Percentiles rank a stretch among this genome's conserved stretches.
Conservation (phyloP, 352 stramenopile species). For the Phytophthora sp. region DNA sequence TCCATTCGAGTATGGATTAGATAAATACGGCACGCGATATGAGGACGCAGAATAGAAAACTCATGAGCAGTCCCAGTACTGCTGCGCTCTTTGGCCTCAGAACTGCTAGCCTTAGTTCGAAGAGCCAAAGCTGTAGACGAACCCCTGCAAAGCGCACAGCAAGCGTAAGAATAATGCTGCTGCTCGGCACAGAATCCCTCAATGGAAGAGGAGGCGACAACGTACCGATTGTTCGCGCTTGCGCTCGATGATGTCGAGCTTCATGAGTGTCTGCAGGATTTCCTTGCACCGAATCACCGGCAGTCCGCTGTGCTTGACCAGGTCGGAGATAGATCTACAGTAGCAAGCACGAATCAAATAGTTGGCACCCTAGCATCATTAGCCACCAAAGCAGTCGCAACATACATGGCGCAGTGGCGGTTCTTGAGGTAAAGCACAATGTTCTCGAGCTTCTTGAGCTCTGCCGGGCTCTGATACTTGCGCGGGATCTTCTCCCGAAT, state of each 20-base stretch:
- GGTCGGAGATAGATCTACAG: conserved; percentile 76
- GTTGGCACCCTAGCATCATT: neutral
- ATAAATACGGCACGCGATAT: conserved; percentile 51
- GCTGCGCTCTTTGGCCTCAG: neutral
- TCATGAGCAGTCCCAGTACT: neutral
- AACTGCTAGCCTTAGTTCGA: conserved; percentile 13
- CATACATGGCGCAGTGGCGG: conserved; percentile 76
- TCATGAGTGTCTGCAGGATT: conserved; percentile 88
- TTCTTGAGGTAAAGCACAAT: conserved; percentile 90
- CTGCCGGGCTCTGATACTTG: conserved; percentile 81
- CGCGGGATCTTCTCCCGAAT: conserved; percentile 78
- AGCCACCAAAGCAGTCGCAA: conserved; percentile 7
- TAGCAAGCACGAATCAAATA: neutral
- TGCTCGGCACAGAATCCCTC: too few relatives aligned
- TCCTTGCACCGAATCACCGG: conserved; percentile 88
- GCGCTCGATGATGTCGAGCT: conserved; percentile 79
- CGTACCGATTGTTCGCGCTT: conserved; percentile 77
- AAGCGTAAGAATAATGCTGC: too few relatives aligned
- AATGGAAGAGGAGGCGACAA: too few relatives aligned
- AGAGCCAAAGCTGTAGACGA: conserved; percentile 72
- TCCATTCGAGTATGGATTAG: conserved; percentile 14
- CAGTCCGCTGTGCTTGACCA: conserved; percentile 81
- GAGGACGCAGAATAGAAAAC: neutral
- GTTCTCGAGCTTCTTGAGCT: conserved; percentile 88
- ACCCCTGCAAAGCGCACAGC: conserved; percentile 49